A percentile compares a stretch with the other conserved stretches of the same genome.
phyloP scores from a whole-genome alignment of 139 green algal species.

The Coelastrella sp. region DNA sequence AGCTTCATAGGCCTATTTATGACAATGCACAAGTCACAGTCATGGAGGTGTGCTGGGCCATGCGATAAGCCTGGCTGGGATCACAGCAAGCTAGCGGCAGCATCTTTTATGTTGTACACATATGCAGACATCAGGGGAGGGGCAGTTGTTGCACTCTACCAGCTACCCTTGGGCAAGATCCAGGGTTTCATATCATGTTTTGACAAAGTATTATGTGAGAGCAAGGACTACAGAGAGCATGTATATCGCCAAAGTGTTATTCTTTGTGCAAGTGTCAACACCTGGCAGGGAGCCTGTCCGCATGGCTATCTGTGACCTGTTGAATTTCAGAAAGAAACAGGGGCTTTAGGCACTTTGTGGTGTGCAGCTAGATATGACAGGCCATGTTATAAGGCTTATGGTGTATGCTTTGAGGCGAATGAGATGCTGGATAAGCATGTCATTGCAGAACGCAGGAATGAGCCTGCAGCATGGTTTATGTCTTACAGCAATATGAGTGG shows the following conservation, averaged over 20 bases:
- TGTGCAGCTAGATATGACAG: background rate
- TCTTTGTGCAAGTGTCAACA: background rate
- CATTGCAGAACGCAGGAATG: background rate
- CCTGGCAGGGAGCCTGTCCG: background rate
- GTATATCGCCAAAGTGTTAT: background rate
- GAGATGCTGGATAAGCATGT: background rate
- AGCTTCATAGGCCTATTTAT: no score
- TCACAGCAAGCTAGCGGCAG: background rate
- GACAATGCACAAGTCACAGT: no score
- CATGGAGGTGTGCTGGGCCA: no score
- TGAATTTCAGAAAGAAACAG: background rate
- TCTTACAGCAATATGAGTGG: background rate
- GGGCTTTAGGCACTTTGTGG: background rate
- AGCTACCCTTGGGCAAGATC: background rate
- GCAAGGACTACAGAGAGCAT: background rate
- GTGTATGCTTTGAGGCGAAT: background rate
- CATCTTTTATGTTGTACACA: background rate
- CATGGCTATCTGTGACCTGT: background rate
- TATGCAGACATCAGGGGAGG: background rate
- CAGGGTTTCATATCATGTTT: background rate
- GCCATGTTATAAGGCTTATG: background rate
- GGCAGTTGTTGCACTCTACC: background rate
- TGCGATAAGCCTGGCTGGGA: no score
- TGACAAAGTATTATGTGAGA: background rate
- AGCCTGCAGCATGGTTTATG: no score